phyloP scores from a whole-genome alignment of 768 basidiomycete species.

The Boletus subcaerulescens region DNA sequence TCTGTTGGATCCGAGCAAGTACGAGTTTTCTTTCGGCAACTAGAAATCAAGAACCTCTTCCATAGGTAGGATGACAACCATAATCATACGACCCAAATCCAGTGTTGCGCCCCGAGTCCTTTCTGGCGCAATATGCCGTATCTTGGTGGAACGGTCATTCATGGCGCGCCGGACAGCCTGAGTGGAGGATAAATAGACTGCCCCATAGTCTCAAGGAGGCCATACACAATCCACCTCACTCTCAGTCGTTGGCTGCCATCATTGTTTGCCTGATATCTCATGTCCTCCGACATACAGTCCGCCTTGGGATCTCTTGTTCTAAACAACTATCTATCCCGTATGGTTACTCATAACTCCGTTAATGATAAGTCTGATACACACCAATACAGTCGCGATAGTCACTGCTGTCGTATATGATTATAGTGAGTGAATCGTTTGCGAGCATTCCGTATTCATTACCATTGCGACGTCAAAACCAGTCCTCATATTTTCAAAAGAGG shows the following conservation, averaged over 20 bases:
- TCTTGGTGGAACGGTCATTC: not conserved
- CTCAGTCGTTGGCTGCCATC: not conserved
- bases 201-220: not conserved
- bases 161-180: not conserved
- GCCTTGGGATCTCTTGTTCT: not conserved
- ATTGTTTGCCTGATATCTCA: not conserved
- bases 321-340: slow-evolving; percentile 1
- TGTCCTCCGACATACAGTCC: not conserved
- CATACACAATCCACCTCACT: too few species aligned
- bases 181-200: not conserved
- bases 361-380: not conserved
- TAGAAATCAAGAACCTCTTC: too few species aligned
- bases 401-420: slow-evolving; percentile 1
- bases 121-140: too few species aligned
- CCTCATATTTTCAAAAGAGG: not conserved
- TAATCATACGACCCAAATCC: too few species aligned
- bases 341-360: not conserved
- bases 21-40: too few species aligned
- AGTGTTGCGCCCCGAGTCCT: too few species aligned
- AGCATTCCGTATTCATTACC: not conserved
- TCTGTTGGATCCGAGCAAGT: too few species aligned
- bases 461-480: not conserved
- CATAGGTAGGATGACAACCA: too few species aligned
- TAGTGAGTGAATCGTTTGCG: not conserved
- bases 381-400: not conserved